A percentile compares a stretch with the other conserved stretches of the same genome.
These are phyloP conservation scores for Annulohypoxylon stygium DNA, from an alignment of 495 filamentous ascomycete genomes.

Conservation along the genomic window DNA sequence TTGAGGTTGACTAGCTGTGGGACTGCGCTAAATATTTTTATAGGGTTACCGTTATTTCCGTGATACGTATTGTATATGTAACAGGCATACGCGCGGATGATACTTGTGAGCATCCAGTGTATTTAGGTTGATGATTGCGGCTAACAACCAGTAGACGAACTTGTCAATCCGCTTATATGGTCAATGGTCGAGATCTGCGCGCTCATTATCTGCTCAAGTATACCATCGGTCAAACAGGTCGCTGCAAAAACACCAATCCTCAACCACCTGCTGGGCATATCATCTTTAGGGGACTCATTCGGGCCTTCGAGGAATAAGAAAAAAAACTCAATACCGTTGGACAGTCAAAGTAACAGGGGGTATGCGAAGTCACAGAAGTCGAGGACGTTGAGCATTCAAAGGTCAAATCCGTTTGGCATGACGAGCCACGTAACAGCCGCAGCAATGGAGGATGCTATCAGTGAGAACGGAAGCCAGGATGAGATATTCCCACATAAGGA, in stretches of 20 bases:
- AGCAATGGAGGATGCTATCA: constrained; percentile 34
- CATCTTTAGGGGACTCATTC: constrained; percentile 24
- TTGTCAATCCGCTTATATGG: constrained; percentile 45
- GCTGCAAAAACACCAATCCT: constrained; percentile 42
- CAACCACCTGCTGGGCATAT: constrained; percentile 39
- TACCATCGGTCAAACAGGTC: constrained; percentile 47
- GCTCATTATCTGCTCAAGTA: constrained; percentile 50
- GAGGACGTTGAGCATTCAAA: constrained; percentile 13
- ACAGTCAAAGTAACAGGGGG: constrained; percentile 18
- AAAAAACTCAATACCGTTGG: constrained; percentile 28
- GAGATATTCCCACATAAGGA: constrained; percentile 54
- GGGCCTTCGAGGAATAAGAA: constrained; percentile 6
- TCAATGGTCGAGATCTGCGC: constrained; percentile 49
- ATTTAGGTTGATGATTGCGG: neutral
- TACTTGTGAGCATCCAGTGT: constrained; percentile 30
- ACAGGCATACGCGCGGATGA: constrained; percentile 24
- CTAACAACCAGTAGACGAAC: constrained; percentile 25
- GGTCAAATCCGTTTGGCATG: constrained; percentile 27
- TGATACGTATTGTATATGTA: constrained; percentile 44
- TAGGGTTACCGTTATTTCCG: constrained; percentile 38
- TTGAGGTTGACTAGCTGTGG: neutral
- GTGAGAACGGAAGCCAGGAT: constrained; percentile 40
- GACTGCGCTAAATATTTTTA: constrained; percentile 3
- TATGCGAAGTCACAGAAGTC: constrained; percentile 39
- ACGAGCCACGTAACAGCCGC: constrained; percentile 34